Base-by-base conservation (phyloP, 495 filamentous ascomycete genomes). In the Clavariopsis aquatica region DNA sequence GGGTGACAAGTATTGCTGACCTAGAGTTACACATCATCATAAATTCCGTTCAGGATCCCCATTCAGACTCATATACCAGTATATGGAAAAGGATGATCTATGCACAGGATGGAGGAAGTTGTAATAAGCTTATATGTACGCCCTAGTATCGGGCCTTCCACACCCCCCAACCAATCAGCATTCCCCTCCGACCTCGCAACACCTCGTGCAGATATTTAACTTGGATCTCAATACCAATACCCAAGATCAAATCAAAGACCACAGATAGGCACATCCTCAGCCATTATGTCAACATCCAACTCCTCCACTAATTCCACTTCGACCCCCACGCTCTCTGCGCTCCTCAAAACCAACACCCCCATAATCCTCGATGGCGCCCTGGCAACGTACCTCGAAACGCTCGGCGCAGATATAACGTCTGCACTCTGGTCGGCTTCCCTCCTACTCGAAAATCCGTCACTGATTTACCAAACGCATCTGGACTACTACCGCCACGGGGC, bases 281-380 rank as follows among this genome's bases (percentile, higher is more conserved):
- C 38, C 38, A n/a, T 17, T 17, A 43, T 43, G 38, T 43, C 38
- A 43, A 43, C 8, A 2, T 43, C 38, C 5, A 17, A 17, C 38
- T 7, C 38, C 38, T 34, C 31, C 31, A 34, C 31, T 12, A 34
- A 34, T 34, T 5, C 6, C 31, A 13, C 13, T 9, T 19, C 57
- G 36, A 52, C 45, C 51, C 41, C 45, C n/a, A 57, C 2, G 3
- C 46, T 66, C 47, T 60, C 57, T 8, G 22, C 47, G 23, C 43
- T 52, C 45, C 63, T 66, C 20, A 2, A 17, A 23, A 19, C 52
- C 15, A 9, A 22, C 20, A 52, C 8, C 38, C 49, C 61, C 22
- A 26, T 72, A 26, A 49, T 65, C 27, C 55, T 77, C 43, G 75
- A 77, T 52, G 75, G 75, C 27, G 75, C 71, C 2, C 63, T 77